Base-by-base conservation (phyloP, 345 rosid genomes). In the Xanthoceras sorbifolium region DNA sequence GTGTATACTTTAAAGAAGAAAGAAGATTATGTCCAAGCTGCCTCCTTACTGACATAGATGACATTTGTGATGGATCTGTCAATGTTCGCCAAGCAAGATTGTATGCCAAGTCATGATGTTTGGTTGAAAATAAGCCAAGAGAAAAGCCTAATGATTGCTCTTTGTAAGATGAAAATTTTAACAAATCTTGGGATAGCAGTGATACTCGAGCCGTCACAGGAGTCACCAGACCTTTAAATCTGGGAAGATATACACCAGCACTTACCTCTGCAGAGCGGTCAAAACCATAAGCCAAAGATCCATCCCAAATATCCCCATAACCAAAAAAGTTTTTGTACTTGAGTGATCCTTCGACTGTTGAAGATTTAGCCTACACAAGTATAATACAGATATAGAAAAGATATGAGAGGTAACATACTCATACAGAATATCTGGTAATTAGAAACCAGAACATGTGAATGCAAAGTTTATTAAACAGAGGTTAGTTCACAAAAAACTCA, bases 241-340 rank as follows among this genome's bases (percentile, higher is more conserved):
- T 91, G 2, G 98, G 99, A 67, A 93, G 17, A 76, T 82, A 88
- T 76, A 92, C 78, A 32, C 99, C 98, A 54, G 90, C 84, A 78
- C 98, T 92, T 64, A 88, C 78, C 90, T 96, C 98, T 9, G 92
- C 84, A n/a, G 92, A 84, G 74, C 85, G 92, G 76, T 94, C 96
- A 84, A 82, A 88, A 68, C 97, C 97, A 88, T 85, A 92, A 8
- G 91, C 91, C 79, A 96, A 60, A 74, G 95, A 86, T 52, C 91
- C 88, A 69, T 96, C 97, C 99, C 99, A 96, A 29, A 90, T 84
- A 86, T 96, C 99, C 64, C 98, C 98, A 85, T 85, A 87, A 11
- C 99, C 99, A 80, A 92, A 87, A 72, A 92, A 61, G 78, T 96
- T 96, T 83, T 91, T 96, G 77, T 88, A 90, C 82, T 88, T 93